These are phyloP conservation scores for Petunia secreta DNA, from an alignment of 257 asterid species.

Conservation along the genomic window DNA sequence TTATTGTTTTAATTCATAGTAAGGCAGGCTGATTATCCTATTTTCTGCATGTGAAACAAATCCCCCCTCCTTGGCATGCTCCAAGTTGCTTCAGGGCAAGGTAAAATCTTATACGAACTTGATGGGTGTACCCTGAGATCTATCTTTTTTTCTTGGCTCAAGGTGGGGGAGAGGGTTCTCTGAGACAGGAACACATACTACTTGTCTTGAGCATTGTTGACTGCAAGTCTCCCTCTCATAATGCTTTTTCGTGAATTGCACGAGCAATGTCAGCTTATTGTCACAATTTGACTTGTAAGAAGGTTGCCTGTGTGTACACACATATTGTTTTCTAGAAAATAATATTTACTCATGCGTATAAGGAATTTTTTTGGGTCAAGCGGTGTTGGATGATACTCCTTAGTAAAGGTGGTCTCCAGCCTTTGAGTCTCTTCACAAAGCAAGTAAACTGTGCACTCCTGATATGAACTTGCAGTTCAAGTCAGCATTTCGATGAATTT, in stretches of 20 bases:
- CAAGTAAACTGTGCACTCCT: slow-evolving; percentile 68
- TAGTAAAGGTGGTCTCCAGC: too few relatives aligned
- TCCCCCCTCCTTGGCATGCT: too few relatives aligned
- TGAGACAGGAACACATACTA: slow-evolving; percentile 34
- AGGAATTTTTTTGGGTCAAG: too few relatives aligned
- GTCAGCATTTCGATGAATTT: slow-evolving; percentile 88
- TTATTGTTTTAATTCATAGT: not conserved
- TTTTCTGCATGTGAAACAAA: not conserved
- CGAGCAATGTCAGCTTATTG: not conserved
- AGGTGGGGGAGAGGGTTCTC: too few relatives aligned
- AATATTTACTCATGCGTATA: too few relatives aligned
- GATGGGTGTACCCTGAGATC: too few relatives aligned
- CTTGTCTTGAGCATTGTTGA: slow-evolving; percentile 79
- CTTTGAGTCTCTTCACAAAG: slow-evolving; percentile 61
- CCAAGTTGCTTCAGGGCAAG: too few relatives aligned
- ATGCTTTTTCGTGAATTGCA: not conserved
- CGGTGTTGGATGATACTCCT: too few relatives aligned
- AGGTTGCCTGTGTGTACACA: not conserved
- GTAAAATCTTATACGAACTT: too few relatives aligned
- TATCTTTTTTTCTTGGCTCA: too few relatives aligned
- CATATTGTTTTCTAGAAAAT: too few relatives aligned
- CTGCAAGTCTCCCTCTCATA: slow-evolving; percentile 55
- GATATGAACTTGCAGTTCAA: slow-evolving; percentile 79
- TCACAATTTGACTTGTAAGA: not conserved
- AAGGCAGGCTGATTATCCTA: not conserved